Evolutionary conservation across 495 filamentous ascomycete species (phyloP), one percentile per base, ranked within the genome.

Genomic region (Aspergillus cavernicola): DNA sequence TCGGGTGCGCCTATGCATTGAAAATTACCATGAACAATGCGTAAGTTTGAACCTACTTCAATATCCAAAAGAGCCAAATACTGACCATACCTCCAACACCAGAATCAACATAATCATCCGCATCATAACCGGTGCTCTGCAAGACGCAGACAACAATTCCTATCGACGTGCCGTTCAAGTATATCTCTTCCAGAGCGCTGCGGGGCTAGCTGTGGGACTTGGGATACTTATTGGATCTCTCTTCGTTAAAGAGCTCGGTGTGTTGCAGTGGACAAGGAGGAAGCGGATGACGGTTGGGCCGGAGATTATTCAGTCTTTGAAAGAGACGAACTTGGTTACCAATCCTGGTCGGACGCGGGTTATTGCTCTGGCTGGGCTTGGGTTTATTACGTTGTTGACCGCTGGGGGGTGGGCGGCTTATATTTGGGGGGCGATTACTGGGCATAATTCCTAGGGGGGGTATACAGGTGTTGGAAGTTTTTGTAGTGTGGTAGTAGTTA

Each of bases 11-110:
- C 0, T 76, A 72, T 47, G 59, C 74, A 1, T 44, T 74, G 18
- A 76, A 76, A 36, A 63, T 76, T 26, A 73, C 72, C 31, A 75
- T 76, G 69, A 75, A 75, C 50, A 72, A 73, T 36, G 68, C 66
- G 68, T 71, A 60, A 48, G 64, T 58, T n/a, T 28, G n/a, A n/a
- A n/a, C n/a, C n/a, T n/a, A n/a, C 24, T 28, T 28, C 24, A 4
- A 4, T 9, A 28, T 28, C 24, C 24, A 28, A 28, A 28, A 5
- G 9, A 6, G 16, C 22, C 31, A 28, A 19, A 31, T 13, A 20
- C 57, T 55, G 26, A 59, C 41, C 13, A 3, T 42, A 11, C 36
- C 11, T 31, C 5, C 32, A 13, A 15, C 3, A 39, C 37, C 46
- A 76, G 71, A 13, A 74, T 73, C 69, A 73, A 62, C 49, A 73